Evolutionary conservation across 1,139 yeast genomes (phyloP), one percentile per base, ranked within the genome.

Genomic region (Citeromyces hawaiiensis): DNA sequence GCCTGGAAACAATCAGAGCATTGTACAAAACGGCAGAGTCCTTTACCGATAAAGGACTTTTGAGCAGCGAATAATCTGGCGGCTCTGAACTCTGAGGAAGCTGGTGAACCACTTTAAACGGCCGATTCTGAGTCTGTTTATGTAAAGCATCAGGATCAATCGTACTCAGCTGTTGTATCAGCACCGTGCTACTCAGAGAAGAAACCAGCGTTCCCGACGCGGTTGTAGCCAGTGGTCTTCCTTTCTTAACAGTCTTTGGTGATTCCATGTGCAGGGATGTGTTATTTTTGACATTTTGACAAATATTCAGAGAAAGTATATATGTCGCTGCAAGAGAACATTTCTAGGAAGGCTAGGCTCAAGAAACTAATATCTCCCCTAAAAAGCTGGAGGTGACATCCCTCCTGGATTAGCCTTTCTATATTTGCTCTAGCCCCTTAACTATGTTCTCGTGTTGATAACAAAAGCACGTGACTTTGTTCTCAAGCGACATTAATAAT

Each of bases 1-100:
- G 69, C 33, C 97, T 65, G 0, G 96, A 87, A 39, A 74, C 73
- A 53, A 83, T 70, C 41, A 88, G 57, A 1, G 96, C 80, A 38
- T 79, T 70, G 48, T 80, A 80, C 21, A 81, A 54, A 0, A 79
- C 82, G 0, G 82, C 86, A 34, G 86, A 69, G 50, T 86, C 95
- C 49, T 75, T 75, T 4, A 82, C 68, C 0, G 85, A 70, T 32
- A 86, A 60, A 2, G 94, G 85, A 43, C 74, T 72, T 36, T 72
- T 72, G 30, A 86, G 60, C 3, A 72, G 66, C 10, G 68, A 64
- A 47, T 74, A 70, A 37, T 87, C 85, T 0, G 91, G 83, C 10
- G 59, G 56, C 23, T 68, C 72, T 40, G 61, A 63, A 0, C 91
- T 75, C 5, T 85, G 70, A 0, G 96, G 96, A n/a, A 86, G 60